Conservation (phyloP, 176 grass and related monocot genomes). For the Phragmites australis region DNA sequence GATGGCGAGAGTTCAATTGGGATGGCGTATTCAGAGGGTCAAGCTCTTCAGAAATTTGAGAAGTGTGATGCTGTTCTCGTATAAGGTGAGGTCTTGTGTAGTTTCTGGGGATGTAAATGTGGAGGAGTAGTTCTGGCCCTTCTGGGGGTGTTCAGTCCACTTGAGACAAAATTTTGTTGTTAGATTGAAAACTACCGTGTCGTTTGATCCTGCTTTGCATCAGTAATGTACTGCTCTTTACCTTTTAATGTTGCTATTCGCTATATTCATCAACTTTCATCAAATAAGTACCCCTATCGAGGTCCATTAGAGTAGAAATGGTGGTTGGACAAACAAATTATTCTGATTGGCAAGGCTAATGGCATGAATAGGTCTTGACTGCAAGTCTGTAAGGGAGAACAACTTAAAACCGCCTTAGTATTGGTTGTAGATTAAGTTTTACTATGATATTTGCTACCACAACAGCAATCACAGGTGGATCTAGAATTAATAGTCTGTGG, state of each 20-base stretch:
- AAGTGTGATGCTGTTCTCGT: slow-evolving; percentile 63
- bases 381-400: neutral
- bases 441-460: slow-evolving; percentile 21
- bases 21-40: slow-evolving; percentile 68
- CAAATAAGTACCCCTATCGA: neutral
- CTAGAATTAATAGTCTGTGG: slow-evolving; percentile 25
- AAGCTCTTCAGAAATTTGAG: slow-evolving; percentile 54
- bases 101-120: slow-evolving; percentile 17
- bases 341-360: neutral
- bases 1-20: slow-evolving; percentile 58
- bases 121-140: slow-evolving; percentile 6
- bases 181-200: slow-evolving; percentile 7
- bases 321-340: neutral
- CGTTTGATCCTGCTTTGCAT: neutral
- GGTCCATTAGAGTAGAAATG: neutral
- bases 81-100: slow-evolving; percentile 47
- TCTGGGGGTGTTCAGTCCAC: neutral
- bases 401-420: neutral
- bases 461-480: slow-evolving; percentile 30
- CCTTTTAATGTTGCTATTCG: neutral
- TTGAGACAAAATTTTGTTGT: slow-evolving; percentile 1
- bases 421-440: slow-evolving; percentile 21
- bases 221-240: neutral
- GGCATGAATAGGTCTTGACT: neutral
- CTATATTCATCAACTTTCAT: neutral